Conservation (phyloP, 768 basidiomycete species). For the Hericium coralloides region DNA sequence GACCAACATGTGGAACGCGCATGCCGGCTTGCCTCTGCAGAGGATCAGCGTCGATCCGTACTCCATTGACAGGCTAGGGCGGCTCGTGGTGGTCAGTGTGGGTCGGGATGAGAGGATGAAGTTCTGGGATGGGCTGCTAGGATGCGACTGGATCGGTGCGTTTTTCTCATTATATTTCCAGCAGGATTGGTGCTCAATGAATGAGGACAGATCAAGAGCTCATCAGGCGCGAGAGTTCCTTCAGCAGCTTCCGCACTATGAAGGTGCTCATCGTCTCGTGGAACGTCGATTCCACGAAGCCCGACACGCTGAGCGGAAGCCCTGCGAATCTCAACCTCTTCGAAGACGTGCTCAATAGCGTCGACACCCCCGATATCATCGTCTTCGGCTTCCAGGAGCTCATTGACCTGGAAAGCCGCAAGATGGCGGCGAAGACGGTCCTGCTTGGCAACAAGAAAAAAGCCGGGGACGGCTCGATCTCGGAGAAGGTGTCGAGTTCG, state of each 20-base stretch:
- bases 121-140: slow-evolving; percentile 88
- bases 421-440: slow-evolving; percentile 88
- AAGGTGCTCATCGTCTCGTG: slow-evolving; percentile 78
- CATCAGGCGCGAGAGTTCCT: slow-evolving; percentile 62
- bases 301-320: slow-evolving; percentile 59
- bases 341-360: slow-evolving; percentile 62
- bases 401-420: slow-evolving; percentile 89
- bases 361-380: slow-evolving; percentile 79
- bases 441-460: slow-evolving; percentile 70
- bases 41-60: slow-evolving; percentile 62
- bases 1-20: slow-evolving; percentile 84
- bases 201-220: slow-evolving; percentile 58
- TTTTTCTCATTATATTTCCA: slow-evolving; percentile 9
- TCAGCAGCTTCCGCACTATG: slow-evolving; percentile 72
- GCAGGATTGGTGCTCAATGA: background rate
- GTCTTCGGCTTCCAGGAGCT: slow-evolving; percentile 95
- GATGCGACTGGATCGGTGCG: slow-evolving; percentile 81
- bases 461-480: slow-evolving; percentile 44
- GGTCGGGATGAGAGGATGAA: slow-evolving; percentile 65
- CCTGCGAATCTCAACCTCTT: slow-evolving; percentile 73
- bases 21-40: slow-evolving; percentile 48
- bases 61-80: slow-evolving; percentile 60
- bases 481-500: slow-evolving; percentile 77
- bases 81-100: slow-evolving; percentile 64
- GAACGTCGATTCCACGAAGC: slow-evolving; percentile 88